These are phyloP conservation scores for Opeltia flavorubescens DNA, from an alignment of 495 filamentous ascomycete species.

Conservation along the genomic window DNA sequence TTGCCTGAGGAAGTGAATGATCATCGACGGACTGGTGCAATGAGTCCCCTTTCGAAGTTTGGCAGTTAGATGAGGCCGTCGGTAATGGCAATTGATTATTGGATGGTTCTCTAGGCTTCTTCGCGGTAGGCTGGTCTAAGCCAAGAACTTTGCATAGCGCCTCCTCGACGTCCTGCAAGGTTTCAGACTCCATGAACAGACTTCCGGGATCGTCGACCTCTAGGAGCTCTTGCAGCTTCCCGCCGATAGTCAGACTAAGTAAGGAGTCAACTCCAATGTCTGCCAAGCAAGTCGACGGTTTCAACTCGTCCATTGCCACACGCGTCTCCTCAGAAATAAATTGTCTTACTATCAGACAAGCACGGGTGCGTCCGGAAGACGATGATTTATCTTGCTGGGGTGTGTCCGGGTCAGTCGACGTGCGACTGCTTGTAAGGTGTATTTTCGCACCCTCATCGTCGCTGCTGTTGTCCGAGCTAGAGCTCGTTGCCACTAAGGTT, in stretches of 20 bases:
- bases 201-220: conserved; percentile 18
- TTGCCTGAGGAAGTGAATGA: conserved; percentile 25
- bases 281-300: conserved; percentile 20
- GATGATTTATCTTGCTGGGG: not conserved
- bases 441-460: not conserved
- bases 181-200: conserved; percentile 24
- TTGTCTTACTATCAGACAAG: too few relatives aligned
- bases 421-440: not conserved
- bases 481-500: conserved; percentile 17
- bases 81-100: not conserved
- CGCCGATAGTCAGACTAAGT: conserved; percentile 27
- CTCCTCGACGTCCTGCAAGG: conserved; percentile 7
- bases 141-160: conserved; percentile 3
- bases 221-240: conserved; percentile 21
- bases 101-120: not conserved
- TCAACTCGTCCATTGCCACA: conserved; percentile 25
- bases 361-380: too few relatives aligned
- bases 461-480: not conserved
- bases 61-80: not conserved
- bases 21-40: conserved; percentile 7
- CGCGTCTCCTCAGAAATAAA: conserved; percentile 24
- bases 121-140: not conserved
- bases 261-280: conserved; percentile 39
- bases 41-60: not conserved
- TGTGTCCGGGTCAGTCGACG: not conserved